Evolutionary conservation across 495 filamentous ascomycete genomes (phyloP).

Genomic region (Lasiosphaeria hispida): DNA sequence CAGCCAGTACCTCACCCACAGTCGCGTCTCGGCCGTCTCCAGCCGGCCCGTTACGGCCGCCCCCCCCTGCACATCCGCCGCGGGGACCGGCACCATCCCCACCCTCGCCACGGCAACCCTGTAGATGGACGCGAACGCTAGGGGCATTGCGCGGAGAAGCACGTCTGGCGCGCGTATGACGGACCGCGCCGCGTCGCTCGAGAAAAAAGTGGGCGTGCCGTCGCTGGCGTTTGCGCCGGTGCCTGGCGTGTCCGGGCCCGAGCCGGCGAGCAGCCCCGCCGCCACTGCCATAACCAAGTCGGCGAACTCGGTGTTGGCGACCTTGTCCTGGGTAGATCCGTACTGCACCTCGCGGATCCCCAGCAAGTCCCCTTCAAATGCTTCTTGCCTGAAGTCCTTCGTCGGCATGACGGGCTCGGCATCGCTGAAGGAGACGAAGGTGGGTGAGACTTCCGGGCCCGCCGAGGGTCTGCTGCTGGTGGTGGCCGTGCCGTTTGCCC

Average conservation of each 20-base stretch:
- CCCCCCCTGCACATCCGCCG: not conserved
- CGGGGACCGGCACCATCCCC: not conserved
- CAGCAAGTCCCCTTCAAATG: not conserved
- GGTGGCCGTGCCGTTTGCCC: not conserved
- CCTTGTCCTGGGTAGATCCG: not conserved
- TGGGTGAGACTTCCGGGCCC: not conserved
- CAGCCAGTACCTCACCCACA: not conserved
- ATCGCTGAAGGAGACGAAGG: not conserved
- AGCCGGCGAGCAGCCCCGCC: not conserved
- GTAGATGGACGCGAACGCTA: not conserved
- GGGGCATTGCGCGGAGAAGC: not conserved
- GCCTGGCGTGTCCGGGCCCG: too few relatives aligned
- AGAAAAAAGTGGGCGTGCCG: not conserved
- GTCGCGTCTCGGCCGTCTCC: not conserved
- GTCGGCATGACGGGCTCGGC: not conserved
- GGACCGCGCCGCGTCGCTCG: not conserved
- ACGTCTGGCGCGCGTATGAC: not conserved
- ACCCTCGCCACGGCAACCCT: not conserved
- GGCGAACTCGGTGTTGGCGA: not conserved
- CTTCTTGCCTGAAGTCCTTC: not conserved
- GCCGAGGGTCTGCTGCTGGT: too few relatives aligned
- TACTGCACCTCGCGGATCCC: not conserved
- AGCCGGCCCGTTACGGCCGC: not conserved
- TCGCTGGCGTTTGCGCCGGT: not conserved
- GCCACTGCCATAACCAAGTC: not conserved